Evolutionary conservation across 768 basidiomycete genomes (phyloP).

Genomic region (Serendipita sp.): DNA sequence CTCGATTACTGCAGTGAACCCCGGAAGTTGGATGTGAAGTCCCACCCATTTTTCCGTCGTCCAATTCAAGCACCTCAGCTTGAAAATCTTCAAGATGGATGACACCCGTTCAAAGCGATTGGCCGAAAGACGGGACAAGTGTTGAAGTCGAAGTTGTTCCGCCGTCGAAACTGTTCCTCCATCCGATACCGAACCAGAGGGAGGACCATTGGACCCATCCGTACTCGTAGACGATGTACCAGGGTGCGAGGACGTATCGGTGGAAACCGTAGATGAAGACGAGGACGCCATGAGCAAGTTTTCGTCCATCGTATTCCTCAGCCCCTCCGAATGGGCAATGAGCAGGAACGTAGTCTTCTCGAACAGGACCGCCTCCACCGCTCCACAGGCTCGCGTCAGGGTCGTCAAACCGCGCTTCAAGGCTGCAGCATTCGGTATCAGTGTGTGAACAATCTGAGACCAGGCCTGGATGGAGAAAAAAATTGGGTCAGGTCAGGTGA

Average conservation of each 20-base stretch:
- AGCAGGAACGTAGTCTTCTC: slow-evolving; percentile 97
- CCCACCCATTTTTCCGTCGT: slow-evolving; percentile 73
- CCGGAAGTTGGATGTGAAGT: slow-evolving; percentile 69
- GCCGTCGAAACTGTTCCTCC: slow-evolving; percentile 5
- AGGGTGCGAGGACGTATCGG: slow-evolving; percentile 11
- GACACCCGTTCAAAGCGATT: slow-evolving; percentile 76
- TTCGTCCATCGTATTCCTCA: slow-evolving; percentile 14
- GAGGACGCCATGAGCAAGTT: background rate
- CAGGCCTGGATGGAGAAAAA: slow-evolving; percentile 50
- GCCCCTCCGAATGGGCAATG: slow-evolving; percentile 57
- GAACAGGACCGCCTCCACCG: slow-evolving; percentile 88
- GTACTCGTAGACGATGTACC: slow-evolving; percentile 5
- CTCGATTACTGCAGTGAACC: slow-evolving; percentile 81
- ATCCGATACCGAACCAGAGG: background rate
- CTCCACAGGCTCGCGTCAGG: slow-evolving; percentile 73
- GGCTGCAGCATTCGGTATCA: slow-evolving; percentile 88
- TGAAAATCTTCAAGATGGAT: slow-evolving; percentile 91
- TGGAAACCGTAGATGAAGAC: slow-evolving; percentile 2
- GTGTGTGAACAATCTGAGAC: slow-evolving; percentile 92
- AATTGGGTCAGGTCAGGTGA: background rate
- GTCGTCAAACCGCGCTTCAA: slow-evolving; percentile 75
- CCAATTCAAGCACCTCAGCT: slow-evolving; percentile 65
- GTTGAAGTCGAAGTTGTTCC: background rate
- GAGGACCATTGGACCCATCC: background rate
- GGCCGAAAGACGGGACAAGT: slow-evolving; percentile 28